Conservation (phyloP, 257 asterid genomes). For the Nicotiana obtusifolia region DNA sequence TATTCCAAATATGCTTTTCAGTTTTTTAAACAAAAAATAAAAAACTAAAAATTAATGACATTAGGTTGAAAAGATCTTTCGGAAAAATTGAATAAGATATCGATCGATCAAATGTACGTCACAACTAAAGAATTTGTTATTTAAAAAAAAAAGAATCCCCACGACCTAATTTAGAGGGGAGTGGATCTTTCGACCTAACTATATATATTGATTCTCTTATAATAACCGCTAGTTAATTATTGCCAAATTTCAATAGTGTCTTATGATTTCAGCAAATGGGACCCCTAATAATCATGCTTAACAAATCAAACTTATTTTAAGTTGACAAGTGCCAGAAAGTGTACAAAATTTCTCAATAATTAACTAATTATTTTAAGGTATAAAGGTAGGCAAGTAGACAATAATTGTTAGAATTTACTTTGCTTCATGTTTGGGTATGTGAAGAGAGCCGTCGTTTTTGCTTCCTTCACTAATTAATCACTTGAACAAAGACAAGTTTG, state of each 20-base stretch:
- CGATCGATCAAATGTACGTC: background rate
- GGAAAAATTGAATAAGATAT: too few species aligned
- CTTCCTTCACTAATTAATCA: slow-evolving; percentile 9
- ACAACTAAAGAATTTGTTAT: background rate
- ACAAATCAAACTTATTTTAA: background rate
- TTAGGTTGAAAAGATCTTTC: background rate
- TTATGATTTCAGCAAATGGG: slow-evolving; percentile 20
- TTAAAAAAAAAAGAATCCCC: background rate
- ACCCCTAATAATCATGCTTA: slow-evolving; percentile 8
- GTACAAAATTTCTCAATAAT: background rate
- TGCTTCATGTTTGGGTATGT: slow-evolving; percentile 13
- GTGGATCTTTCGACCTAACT: background rate
- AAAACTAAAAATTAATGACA: too few species aligned
- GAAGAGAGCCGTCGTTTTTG: slow-evolving; percentile 19
- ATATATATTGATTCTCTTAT: background rate
- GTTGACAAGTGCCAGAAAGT: background rate
- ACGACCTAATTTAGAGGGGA: background rate
- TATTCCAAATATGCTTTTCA: background rate
- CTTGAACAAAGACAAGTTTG: background rate
- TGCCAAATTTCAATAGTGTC: background rate
- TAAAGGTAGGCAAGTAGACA: background rate
- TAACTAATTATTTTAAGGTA: background rate
- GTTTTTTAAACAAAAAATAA: background rate
- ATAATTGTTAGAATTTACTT: slow-evolving; percentile 5
- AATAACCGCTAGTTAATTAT: background rate